Base-by-base conservation (phyloP, 2,329 filamentous ascomycete genomes). In the Pseudogymnoascus sp. region DNA sequence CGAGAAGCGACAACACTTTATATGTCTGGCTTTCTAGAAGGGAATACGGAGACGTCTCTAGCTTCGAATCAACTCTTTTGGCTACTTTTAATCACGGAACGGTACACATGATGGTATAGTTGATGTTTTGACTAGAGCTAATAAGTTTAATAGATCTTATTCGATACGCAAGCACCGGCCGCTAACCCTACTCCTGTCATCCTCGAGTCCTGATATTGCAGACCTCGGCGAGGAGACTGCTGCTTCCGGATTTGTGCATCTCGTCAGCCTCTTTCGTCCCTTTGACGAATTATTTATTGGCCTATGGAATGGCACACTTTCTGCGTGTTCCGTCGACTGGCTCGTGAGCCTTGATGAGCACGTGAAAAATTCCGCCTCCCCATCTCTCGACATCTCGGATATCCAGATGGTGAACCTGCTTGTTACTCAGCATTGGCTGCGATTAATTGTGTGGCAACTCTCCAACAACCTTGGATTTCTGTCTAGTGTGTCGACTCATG, bases 391-490 rank as follows among this genome's bases (percentile, higher is more conserved):
- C 8, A 60, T 73, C 4, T 87, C 85, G 0, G 84, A 87, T 64
- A 86, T 84, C 19, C 87, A 90, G 68, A 87, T 86, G 62, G 85
- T 88, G 6, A 86, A 90, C 68, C 79, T 90, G 17, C 78, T 87
- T 47, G 82, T 87, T 62, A 89, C 86, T 1, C 87, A 90, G 71
- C 86, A 88, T 69, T 90, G 87, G 87, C 78, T 90, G 4, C 79
- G 84, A 17, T 83, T 86, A 1, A 87, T 89, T 75, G 83, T 89
- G n/a, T 90, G 87, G 87, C 87, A 89, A 68, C 80, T 87, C 1
- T 86, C 86, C 2, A 87, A 88, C 68, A 82, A 83, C 19, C 85
- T 88, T 68, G 84, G 85, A 3, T 82, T 85, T 23, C 78, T 89
- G 19, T 87, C 84, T 33, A 84, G 82, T 33, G 79, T 79, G 2